phyloP scores from a whole-genome alignment of 2,329 filamentous ascomycete species.

The Lachnellula occidentalis region DNA sequence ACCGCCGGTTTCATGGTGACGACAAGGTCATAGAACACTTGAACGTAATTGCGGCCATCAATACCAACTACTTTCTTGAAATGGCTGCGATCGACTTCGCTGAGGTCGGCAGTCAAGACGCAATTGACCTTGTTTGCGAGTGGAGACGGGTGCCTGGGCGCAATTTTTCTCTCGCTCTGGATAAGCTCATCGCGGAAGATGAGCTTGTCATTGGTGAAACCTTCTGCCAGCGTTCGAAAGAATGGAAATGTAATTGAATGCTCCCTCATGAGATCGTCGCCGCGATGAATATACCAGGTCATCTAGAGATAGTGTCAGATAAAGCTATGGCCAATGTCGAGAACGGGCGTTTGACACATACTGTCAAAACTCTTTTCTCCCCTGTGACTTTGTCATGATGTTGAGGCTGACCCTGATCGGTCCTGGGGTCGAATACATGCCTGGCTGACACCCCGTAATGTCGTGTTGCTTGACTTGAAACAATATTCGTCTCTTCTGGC shows the following conservation, averaged over 20 bases:
- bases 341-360: neutral
- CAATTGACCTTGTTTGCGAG: conserved; percentile 1
- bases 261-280: conserved; percentile 10
- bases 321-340: too few species aligned
- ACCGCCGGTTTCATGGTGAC: conserved; percentile 8
- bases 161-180: conserved; percentile 2
- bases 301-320: conserved; percentile 6
- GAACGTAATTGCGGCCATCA: conserved; percentile 5
- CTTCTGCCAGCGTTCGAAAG: conserved; percentile 5
- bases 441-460: conserved; percentile 14
- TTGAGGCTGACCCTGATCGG: conserved; percentile 6
- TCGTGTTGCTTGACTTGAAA: conserved; percentile 14
- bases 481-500: conserved; percentile 5
- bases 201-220: neutral
- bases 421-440: neutral
- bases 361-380: neutral
- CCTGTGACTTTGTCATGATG: neutral
- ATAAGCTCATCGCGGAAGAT: conserved; percentile 10
- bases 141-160: conserved; percentile 2
- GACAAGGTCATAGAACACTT: conserved; percentile 6
- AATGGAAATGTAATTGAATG: conserved; percentile 13
- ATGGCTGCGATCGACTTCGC: conserved; percentile 2
- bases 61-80: conserved; percentile 3
- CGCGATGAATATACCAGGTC: conserved; percentile 18
- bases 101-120: conserved; percentile 7